Conservation (phyloP, 352 stramenopile genomes). For the Thalassiosira hispida region DNA sequence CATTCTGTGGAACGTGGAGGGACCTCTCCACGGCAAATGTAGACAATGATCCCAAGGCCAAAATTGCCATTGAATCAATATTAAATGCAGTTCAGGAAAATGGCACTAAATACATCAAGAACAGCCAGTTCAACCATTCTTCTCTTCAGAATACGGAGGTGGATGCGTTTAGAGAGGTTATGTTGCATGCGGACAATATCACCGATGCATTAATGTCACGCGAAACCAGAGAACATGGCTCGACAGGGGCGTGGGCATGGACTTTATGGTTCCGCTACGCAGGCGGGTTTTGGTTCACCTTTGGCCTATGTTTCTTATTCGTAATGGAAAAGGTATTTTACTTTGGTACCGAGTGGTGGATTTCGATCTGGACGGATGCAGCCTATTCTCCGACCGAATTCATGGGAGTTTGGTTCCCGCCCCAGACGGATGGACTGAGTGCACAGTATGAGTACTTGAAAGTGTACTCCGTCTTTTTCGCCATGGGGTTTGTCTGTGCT, state of each 20-base stretch:
- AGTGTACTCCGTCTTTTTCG: slow-evolving; percentile 33
- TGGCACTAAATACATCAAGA: slow-evolving; percentile 4
- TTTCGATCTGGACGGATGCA: slow-evolving; percentile 51
- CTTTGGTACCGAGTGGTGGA: slow-evolving; percentile 59
- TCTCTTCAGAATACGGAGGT: slow-evolving; percentile 1
- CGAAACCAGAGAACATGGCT: slow-evolving; percentile 42
- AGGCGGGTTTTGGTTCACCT: slow-evolving; percentile 40
- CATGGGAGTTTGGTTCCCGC: slow-evolving; percentile 25
- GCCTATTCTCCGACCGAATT: slow-evolving; percentile 17
- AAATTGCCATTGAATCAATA: slow-evolving; percentile 37
- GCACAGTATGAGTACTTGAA: slow-evolving; percentile 27
- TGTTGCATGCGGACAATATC: slow-evolving; percentile 9
- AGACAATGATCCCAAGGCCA: slow-evolving; percentile 28
- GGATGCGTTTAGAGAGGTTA: background rate
- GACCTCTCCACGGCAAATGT: slow-evolving; percentile 63
- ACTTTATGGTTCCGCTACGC: slow-evolving; percentile 47
- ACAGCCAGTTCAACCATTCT: slow-evolving; percentile 16
- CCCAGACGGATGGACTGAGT: slow-evolving; percentile 19
- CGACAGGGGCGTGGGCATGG: slow-evolving; percentile 27
- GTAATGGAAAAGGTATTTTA: slow-evolving; percentile 54
- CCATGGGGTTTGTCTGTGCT: slow-evolving; percentile 26
- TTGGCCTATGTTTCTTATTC: slow-evolving; percentile 39
- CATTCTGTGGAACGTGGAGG: slow-evolving; percentile 69
- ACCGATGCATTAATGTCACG: slow-evolving; percentile 36
- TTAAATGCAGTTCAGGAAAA: slow-evolving; percentile 41